These are phyloP conservation scores for Angomonas deanei DNA, from an alignment of 208 protist genomes.

Conservation along the genomic window DNA sequence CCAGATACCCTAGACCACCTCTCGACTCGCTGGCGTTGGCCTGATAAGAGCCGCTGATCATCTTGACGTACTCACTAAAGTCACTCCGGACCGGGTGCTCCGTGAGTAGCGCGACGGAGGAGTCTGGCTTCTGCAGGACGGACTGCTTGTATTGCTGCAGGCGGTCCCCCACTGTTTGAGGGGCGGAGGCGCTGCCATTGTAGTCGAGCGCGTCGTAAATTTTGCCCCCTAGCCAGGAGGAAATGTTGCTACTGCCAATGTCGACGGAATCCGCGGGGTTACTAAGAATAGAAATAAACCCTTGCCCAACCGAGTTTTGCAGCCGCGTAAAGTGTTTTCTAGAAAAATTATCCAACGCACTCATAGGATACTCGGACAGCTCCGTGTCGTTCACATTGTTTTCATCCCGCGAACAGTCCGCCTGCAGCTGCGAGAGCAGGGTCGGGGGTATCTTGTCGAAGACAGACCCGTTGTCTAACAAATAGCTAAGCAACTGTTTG, in stretches of 20 bases:
- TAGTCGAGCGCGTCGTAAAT: slow-evolving; percentile 69
- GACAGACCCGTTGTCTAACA: slow-evolving; percentile 29
- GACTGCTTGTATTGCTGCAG: slow-evolving; percentile 9
- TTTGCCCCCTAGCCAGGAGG: slow-evolving; percentile 60
- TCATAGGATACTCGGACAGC: slow-evolving; percentile 29
- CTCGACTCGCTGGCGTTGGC: slow-evolving; percentile 48
- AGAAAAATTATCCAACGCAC: slow-evolving; percentile 60
- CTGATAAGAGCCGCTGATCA: slow-evolving; percentile 61
- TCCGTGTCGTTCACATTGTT: slow-evolving; percentile 8
- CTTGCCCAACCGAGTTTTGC: slow-evolving; percentile 73
- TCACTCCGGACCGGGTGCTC: slow-evolving; percentile 34
- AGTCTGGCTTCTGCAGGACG: slow-evolving; percentile 20
- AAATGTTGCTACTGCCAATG: slow-evolving; percentile 26
- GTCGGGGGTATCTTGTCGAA: slow-evolving; percentile 17
- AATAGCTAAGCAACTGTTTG: slow-evolving; percentile 53
- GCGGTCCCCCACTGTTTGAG: slow-evolving; percentile 18
- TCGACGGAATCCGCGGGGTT: slow-evolving; percentile 40
- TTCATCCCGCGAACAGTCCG: slow-evolving; percentile 30
- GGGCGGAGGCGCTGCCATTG: slow-evolving; percentile 10
- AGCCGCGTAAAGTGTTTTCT: slow-evolving; percentile 64
- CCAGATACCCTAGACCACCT: background rate
- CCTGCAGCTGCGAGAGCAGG: slow-evolving; percentile 30
- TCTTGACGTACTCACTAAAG: slow-evolving; percentile 62
- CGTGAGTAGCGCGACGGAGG: slow-evolving; percentile 34
- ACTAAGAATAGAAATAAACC: slow-evolving; percentile 88